Evolutionary conservation across 2,329 filamentous ascomycete species (phyloP), one percentile per base, ranked within the genome.

Genomic region (Calonectria pteridis): DNA sequence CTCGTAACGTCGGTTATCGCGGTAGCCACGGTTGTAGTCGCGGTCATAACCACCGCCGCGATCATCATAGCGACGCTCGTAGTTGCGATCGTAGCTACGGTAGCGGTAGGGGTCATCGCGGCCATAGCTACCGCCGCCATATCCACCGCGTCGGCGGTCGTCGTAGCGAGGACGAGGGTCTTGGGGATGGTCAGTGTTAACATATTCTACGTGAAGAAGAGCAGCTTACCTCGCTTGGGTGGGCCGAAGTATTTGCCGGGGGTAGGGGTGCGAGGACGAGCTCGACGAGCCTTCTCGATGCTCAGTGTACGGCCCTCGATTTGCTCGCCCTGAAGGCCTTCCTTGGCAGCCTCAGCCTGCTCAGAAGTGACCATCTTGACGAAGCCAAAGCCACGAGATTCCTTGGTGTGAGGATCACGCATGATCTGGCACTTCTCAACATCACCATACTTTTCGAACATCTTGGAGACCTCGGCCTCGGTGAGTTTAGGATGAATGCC

Each of bases 381-480:
- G 88, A 99, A 99, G 71, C 97, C 97, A 79, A 99, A 99, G 78
- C 97, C 97, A 86, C 97, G 97, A 80, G 96, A 98, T 87, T 99
- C 97, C 88, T 98, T 98, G 82, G 95, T 97, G 86, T 99, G 97
- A 75, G 97, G 97, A 84, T 99, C 97, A 83, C 96, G 93, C 97
- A 99, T 99, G 88, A 99, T 99, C 86, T 98, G 97, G 89, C 96
- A 98, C 88, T 97, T 98, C 88, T 98, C 96, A 67, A 99, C 97
- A 84, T 98, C 95, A 80, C 97, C 97, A 82, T 98, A 98, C 87
- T 98, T 99, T 88, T 98, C 95, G 83, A 99, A 99, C 78, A 99
- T 93, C 84, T 95, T 95, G 69, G 94, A 94, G 75, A 99, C 95
- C 84, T 98, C 97, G 20, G 93, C 91, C 85, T 99, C 97, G 62